Evolutionary conservation across 2,329 filamentous ascomycete species (phyloP), one percentile per base, ranked within the genome.

Genomic region (Calonectria leucothoes): DNA sequence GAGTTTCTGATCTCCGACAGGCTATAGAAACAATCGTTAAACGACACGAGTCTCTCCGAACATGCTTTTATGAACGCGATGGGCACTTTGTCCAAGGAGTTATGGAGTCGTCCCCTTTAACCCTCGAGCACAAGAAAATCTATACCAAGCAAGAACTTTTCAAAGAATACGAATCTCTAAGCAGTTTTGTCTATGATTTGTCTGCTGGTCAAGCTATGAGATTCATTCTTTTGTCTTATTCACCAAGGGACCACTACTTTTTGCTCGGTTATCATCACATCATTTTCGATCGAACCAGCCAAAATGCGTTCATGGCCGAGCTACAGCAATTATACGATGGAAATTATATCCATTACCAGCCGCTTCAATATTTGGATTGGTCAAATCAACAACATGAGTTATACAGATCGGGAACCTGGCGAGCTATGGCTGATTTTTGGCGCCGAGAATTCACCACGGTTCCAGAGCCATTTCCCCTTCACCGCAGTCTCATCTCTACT

Each of bases 161-260:
- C 59, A 29, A 48, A 23, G 59, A 64, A 17, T 64, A 64, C 29
- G 59, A 64, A 5, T 29, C 10, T n/a, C 29, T 64, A 3, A 29
- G 39, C 15, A 48, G 8, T 2, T 39, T 45, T 15, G 27, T 45
- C 3, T 64, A 45, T 33, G 59, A 64, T 33, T 17, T 64, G n/a
- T 42, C 59, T 6, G 10, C 15, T 15, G 59, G 59, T 23, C 25
- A 33, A 17, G 39, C 37, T 3, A 64, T 64, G 37, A 39, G 59
- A 33, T 48, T 64, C 27, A 64, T 64, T 48, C 59, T 64, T 31
- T 64, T 64, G 23, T 64, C 59, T 27, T 64, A 64, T 15, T 45
- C 59, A 2, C 39, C 59, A 23, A 64, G 29, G 17, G 59, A 64
- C 27, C 59, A 64, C 23, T 64, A 64, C 39, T 48, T 64, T 48